A percentile compares a stretch with the other conserved stretches of the same genome.
Evolutionary conservation across 192 early-diverging fungal genomes (phyloP).

Genomic region (Physocladia obscura): DNA sequence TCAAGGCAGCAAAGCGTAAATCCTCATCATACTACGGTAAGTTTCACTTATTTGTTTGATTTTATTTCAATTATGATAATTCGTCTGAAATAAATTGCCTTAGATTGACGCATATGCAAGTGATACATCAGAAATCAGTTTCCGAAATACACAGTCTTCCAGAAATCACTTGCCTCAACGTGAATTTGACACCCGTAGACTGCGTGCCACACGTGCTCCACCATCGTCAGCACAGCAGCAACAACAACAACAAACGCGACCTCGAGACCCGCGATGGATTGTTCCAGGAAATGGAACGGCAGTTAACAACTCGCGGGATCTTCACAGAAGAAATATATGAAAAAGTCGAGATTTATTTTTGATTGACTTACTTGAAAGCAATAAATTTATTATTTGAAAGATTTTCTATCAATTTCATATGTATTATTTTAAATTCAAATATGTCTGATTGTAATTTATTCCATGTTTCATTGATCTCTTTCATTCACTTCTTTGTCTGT

Average conservation of each 20-base stretch:
- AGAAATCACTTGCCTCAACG: background rate
- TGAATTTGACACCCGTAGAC: background rate
- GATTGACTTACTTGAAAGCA: too few relatives aligned
- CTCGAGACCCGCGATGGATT: constrained; percentile 18
- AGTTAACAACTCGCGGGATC: too few relatives aligned
- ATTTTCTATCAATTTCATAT: too few relatives aligned
- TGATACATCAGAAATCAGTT: constrained; percentile 6
- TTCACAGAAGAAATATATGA: too few relatives aligned
- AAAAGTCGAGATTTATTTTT: too few relatives aligned
- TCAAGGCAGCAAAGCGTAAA: background rate
- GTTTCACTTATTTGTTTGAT: background rate
- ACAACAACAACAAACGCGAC: background rate
- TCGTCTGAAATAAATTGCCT: background rate
- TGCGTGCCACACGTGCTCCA: background rate
- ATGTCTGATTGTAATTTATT: too few relatives aligned
- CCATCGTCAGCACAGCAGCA: background rate
- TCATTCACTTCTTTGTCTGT: too few relatives aligned
- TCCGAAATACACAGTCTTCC: background rate
- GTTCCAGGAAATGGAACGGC: constrained; percentile 11
- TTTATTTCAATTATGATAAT: background rate
- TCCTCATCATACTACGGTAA: background rate
- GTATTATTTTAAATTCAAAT: too few relatives aligned
- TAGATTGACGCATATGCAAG: constrained; percentile 2
- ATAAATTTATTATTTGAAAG: too few relatives aligned
- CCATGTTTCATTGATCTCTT: too few relatives aligned